phyloP scores from a whole-genome alignment of 2,329 filamentous ascomycete species.

The Hymenoscyphus infarciens region DNA sequence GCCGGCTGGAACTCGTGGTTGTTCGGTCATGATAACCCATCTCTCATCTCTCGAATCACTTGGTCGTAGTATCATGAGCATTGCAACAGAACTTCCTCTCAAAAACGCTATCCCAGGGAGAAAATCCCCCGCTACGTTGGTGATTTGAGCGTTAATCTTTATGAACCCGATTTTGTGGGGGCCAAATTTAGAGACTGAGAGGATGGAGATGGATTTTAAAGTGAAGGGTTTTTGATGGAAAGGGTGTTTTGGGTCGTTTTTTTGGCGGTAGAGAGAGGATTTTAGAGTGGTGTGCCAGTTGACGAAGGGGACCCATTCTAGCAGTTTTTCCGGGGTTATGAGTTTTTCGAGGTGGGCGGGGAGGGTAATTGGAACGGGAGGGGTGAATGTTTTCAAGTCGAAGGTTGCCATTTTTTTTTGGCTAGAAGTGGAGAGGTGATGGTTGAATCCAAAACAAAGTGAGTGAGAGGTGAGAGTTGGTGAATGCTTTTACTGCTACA shows the following conservation, averaged over 20 bases:
- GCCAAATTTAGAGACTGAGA: slow-evolving; percentile 52
- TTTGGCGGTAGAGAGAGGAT: slow-evolving; percentile 30
- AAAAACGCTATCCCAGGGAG: slow-evolving; percentile 12
- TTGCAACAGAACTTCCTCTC: slow-evolving; percentile 15
- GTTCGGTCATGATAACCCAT: slow-evolving; percentile 21
- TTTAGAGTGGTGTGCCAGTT: slow-evolving; percentile 15
- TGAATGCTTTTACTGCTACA: not conserved
- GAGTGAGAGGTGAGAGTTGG: no score
- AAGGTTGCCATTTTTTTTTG: not conserved
- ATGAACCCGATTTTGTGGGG: slow-evolving; percentile 49
- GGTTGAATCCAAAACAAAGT: not conserved
- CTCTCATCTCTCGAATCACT: slow-evolving; percentile 13
- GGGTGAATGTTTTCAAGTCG: not conserved
- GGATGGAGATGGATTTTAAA: slow-evolving; percentile 48
- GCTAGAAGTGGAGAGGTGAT: not conserved
- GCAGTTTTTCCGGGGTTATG: slow-evolving; percentile 42
- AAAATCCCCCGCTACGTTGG: slow-evolving; percentile 36
- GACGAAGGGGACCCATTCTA: slow-evolving; percentile 45
- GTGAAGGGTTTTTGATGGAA: slow-evolving; percentile 48
- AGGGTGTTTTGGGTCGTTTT: slow-evolving; percentile 40
- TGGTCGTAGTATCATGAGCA: slow-evolving; percentile 20
- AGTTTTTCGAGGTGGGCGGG: not conserved
- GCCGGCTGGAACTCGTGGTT: slow-evolving; percentile 15
- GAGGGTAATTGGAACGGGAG: not conserved
- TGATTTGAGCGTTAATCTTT: slow-evolving; percentile 48